phyloP scores from a whole-genome alignment of 331 rosid genomes.

The Erythrophleum ivorense region DNA sequence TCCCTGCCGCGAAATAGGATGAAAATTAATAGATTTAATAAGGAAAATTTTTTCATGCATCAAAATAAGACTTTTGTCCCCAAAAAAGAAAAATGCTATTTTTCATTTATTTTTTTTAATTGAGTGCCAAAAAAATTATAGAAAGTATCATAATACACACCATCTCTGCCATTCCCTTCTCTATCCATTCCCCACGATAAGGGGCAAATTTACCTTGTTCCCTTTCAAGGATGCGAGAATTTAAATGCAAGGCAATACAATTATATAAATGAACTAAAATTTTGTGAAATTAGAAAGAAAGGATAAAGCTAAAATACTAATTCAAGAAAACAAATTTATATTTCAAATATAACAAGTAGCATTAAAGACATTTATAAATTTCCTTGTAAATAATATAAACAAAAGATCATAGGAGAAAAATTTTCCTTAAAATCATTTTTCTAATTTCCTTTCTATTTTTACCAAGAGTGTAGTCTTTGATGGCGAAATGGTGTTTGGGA shows the following conservation, averaged over 20 bases:
- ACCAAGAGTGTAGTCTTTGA: too few relatives aligned
- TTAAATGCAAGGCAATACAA: not conserved
- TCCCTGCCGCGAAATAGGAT: conserved; percentile 43
- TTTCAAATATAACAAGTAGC: not conserved
- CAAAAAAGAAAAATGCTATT: too few relatives aligned
- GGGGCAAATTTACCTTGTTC: not conserved
- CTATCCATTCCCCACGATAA: not conserved
- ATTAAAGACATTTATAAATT: not conserved
- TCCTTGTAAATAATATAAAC: not conserved
- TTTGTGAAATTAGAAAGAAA: not conserved
- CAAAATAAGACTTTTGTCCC: too few relatives aligned
- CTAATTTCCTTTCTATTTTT: too few relatives aligned
- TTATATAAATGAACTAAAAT: not conserved
- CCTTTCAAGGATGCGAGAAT: not conserved
- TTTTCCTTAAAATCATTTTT: too few relatives aligned
- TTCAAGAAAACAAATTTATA: not conserved
- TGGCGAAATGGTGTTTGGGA: too few relatives aligned
- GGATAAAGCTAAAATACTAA: not conserved
- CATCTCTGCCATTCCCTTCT: too few relatives aligned
- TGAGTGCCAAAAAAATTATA: too few relatives aligned
- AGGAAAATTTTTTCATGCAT: too few relatives aligned
- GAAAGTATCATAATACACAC: not conserved
- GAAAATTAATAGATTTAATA: too few relatives aligned
- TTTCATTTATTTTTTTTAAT: too few relatives aligned
- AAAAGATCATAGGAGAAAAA: not conserved